A percentile compares a stretch with the other conserved stretches of the same genome.
These are phyloP conservation scores for Colletotrichum lentis DNA, from an alignment of 2,329 filamentous ascomycete species.

Conservation along the genomic window DNA sequence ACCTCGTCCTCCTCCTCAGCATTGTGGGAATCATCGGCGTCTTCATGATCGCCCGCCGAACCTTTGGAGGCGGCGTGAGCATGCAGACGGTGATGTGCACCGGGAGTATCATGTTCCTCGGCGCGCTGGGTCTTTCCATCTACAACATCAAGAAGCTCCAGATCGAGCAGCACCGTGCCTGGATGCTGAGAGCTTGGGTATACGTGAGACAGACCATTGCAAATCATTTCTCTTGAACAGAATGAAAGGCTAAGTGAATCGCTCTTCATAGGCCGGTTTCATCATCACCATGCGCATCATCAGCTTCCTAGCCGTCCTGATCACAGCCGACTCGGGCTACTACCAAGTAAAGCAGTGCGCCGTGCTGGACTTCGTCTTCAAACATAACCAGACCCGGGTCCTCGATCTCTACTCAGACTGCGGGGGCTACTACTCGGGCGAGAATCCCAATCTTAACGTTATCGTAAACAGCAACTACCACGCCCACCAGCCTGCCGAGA, in stretches of 20 bases:
- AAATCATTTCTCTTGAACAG: neutral
- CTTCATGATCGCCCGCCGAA: conserved; percentile 59
- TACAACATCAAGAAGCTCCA: conserved; percentile 67
- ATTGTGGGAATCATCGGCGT: conserved; percentile 57
- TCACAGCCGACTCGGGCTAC: conserved; percentile 45
- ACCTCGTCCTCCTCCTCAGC: conserved; percentile 60
- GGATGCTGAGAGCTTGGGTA: conserved; percentile 68
- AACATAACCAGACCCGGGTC: conserved; percentile 40
- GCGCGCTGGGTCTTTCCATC: conserved; percentile 56
- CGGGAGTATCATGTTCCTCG: conserved; percentile 55
- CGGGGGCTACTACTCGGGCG: conserved; percentile 47
- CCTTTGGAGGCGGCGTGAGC: conserved; percentile 63
- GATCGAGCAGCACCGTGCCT: conserved; percentile 70
- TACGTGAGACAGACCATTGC: conserved; percentile 47
- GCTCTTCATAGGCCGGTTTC: conserved; percentile 48
- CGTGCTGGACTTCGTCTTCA: conserved; percentile 54
- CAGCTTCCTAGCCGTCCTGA: conserved; percentile 50
- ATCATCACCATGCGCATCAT: conserved; percentile 61
- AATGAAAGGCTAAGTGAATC: neutral
- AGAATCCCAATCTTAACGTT: conserved; percentile 41
- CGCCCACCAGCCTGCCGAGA: conserved; percentile 42
- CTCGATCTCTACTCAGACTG: conserved; percentile 56
- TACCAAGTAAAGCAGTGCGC: conserved; percentile 55
- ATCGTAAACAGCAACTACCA: conserved; percentile 47
- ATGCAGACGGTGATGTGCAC: conserved; percentile 56